A percentile compares a stretch with the other conserved stretches of the same genome.
phyloP scores from a whole-genome alignment of 345 rosid species.

The Populus davidiana region DNA sequence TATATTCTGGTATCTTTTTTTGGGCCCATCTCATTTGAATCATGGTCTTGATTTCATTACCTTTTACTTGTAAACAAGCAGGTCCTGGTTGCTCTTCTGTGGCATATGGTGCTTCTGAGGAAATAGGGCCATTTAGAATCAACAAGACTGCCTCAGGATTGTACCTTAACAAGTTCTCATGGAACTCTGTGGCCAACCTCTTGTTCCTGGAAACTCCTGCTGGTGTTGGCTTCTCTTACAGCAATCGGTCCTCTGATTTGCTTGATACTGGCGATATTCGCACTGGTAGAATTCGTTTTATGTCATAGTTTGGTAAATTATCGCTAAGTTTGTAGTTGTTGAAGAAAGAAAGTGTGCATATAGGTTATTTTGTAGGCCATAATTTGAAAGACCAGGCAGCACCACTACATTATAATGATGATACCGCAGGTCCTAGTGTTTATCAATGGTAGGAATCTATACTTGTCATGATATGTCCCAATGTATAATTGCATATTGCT shows the following conservation, averaged over 20 bases:
- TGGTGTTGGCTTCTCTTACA: constrained; percentile 97
- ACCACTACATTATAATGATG: constrained; percentile 10
- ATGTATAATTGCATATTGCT: neutral
- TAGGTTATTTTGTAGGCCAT: constrained; percentile 3
- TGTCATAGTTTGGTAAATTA: too few species aligned
- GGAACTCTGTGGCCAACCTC: constrained; percentile 86
- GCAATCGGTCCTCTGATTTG: constrained; percentile 77
- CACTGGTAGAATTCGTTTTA: constrained; percentile 48
- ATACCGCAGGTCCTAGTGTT: too few species aligned
- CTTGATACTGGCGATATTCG: constrained; percentile 74
- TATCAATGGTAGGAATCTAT: neutral
- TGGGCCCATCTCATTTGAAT: neutral
- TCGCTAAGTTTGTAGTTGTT: neutral
- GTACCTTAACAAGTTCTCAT: constrained; percentile 78
- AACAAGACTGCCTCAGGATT: constrained; percentile 77
- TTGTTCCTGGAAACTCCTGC: constrained; percentile 95
- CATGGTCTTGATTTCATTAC: neutral
- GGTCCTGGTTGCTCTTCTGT: constrained; percentile 99
- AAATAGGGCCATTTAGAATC: constrained; percentile 90
- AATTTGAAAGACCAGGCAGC: constrained; percentile 5
- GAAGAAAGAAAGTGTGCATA: neutral
- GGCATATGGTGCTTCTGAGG: constrained; percentile 99
- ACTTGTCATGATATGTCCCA: neutral
- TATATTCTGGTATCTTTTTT: neutral
- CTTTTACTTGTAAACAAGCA: constrained; percentile 7